Percentiles rank a stretch among this genome's conserved stretches.
Evolutionary conservation across 2,329 filamentous ascomycete genomes (phyloP).

Genomic region (Diaporthe sp.): DNA sequence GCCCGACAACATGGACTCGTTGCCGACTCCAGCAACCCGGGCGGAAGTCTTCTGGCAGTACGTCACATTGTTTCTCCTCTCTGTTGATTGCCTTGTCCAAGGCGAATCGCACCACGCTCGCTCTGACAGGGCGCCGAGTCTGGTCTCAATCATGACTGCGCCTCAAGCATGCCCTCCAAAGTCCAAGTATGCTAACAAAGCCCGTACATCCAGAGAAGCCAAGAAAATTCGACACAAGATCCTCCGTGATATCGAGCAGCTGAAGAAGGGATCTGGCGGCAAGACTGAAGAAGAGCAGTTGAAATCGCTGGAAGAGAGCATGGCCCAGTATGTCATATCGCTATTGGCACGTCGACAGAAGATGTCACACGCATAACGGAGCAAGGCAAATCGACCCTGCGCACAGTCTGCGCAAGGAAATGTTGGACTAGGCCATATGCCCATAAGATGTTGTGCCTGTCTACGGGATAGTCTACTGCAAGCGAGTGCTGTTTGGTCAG

Average conservation of each 20-base stretch:
- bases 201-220: conserved; percentile 39
- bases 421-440: no score
- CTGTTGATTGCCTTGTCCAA: neutral
- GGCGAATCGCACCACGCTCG: neutral
- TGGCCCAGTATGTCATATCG: conserved; percentile 50
- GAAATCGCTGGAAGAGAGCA: conserved; percentile 49
- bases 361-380: conserved; percentile 17
- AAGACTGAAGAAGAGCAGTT: conserved; percentile 45
- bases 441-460: neutral
- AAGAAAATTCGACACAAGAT: conserved; percentile 48
- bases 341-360: neutral
- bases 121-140: neutral
- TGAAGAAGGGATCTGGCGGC: conserved; percentile 49
- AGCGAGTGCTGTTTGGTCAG: conserved; percentile 14
- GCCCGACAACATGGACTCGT: conserved; percentile 35
- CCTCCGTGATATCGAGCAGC: conserved; percentile 43
- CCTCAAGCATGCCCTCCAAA: neutral
- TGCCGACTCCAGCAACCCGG: conserved; percentile 33
- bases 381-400: neutral
- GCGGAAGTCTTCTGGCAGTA: conserved; percentile 42
- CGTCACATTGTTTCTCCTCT: neutral
- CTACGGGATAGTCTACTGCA: neutral
- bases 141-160: neutral
- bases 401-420: neutral
- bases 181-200: conserved; percentile 19